phyloP scores from a whole-genome alignment of 1,284 basidiomycete genomes.

The Jaminaea rosea region DNA sequence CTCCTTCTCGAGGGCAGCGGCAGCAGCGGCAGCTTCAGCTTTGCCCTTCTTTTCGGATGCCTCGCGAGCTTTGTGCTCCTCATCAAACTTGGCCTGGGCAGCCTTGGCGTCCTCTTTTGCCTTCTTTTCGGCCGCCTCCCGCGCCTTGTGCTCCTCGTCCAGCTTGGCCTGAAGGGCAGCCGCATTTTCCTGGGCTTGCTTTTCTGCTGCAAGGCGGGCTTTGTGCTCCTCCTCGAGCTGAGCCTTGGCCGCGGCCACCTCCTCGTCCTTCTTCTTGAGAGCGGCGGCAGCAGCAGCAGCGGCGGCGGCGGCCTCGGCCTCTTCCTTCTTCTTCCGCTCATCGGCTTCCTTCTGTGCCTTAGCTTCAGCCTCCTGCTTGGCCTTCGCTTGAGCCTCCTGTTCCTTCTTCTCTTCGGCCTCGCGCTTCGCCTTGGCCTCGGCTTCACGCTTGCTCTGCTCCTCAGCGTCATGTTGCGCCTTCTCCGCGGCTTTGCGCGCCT shows the following conservation, averaged over 20 bases:
- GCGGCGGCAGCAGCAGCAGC: neutral
- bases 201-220: no score
- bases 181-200: no score
- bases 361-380: neutral
- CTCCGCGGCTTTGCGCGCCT: conserved; percentile 1
- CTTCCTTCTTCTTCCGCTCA: conserved; percentile 1
- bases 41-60: neutral
- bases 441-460: conserved; percentile 14
- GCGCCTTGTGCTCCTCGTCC: no score
- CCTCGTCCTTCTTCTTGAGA: neutral
- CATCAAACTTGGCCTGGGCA: no score
- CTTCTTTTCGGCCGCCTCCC: no score
- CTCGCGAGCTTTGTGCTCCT: no score
- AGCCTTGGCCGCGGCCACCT: neutral
- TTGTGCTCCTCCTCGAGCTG: no score
- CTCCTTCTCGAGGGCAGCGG: conserved; percentile 1
- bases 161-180: no score
- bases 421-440: conserved; percentile 5
- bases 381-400: neutral
- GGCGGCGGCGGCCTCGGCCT: neutral
- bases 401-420: conserved; percentile 15
- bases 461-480: conserved; percentile 12
- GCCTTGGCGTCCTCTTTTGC: neutral
- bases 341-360: neutral
- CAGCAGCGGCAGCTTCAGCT: no score